phyloP scores from a whole-genome alignment of 345 rosid species.

The Salix brachista region DNA sequence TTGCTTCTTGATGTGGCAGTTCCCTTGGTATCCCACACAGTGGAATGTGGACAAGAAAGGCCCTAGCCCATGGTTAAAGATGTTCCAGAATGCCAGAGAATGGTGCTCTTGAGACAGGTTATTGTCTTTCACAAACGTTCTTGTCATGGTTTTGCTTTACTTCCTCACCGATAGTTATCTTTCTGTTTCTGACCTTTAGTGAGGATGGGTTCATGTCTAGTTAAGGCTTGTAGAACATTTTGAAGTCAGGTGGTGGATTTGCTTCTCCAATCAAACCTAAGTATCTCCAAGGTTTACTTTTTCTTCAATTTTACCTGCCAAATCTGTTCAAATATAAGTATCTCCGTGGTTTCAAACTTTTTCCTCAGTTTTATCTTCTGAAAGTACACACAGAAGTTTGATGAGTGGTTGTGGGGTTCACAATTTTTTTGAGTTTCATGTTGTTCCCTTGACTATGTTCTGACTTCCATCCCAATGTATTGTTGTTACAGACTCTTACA shows the following conservation, averaged over 20 bases:
- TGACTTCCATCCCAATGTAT: neutral
- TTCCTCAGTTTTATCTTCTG: neutral
- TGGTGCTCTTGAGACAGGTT: constrained; percentile 52
- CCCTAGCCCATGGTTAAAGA: constrained; percentile 90
- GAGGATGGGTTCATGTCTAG: neutral
- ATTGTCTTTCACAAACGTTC: neutral
- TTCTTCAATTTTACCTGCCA: neutral
- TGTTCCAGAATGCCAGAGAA: constrained; percentile 95
- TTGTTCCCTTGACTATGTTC: neutral
- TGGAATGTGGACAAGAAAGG: constrained; percentile 85
- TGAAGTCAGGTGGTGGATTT: neutral
- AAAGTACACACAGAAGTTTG: neutral
- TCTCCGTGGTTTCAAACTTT: neutral
- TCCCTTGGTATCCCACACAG: constrained; percentile 81
- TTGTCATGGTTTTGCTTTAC: neutral
- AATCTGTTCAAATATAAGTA: neutral
- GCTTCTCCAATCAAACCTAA: neutral
- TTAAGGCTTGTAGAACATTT: neutral
- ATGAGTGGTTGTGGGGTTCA: neutral
- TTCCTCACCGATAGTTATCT: neutral
- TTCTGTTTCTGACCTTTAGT: neutral
- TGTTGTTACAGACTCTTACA: neutral
- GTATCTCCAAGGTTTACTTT: neutral
- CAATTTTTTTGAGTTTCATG: neutral
- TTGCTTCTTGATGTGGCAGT: constrained; percentile 98